Evolutionary conservation across 805 yeast genomes (phyloP), one percentile per base, ranked within the genome.

Genomic region (Torulaspora franciscae): DNA sequence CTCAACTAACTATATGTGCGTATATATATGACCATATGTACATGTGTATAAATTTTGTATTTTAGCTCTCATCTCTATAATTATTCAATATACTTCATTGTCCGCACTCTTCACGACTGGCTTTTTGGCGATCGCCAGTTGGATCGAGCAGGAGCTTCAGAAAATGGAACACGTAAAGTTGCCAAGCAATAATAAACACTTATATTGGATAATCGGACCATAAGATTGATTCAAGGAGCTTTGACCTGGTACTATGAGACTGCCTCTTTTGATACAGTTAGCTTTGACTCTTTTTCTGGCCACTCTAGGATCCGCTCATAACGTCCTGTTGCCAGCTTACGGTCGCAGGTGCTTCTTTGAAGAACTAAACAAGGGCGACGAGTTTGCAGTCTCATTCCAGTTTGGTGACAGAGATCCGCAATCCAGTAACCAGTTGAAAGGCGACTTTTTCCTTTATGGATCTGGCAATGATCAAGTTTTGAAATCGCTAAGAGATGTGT

Each of bases 331-430:
- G 45, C 88, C 93, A 10, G 80, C 96, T 13, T 74, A 82, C 57
- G 93, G 95, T 23, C 83, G 83, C 62, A 83, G 83, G 59, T 91
- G 99, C 69, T 91, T 88, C 68, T 88, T 75, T 58, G 98, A 93
- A 63, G 75, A 75, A 47, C 74, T 93, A 70, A 85, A 82, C 63
- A 75, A 75, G 58, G 85, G 86, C 55, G 99, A 91, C 68, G 88
- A 85, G 65, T 72, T 91, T 55, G 84, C 95, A 14, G 82, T 91
- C 50, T 76, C 88, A 39, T 91, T 83, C 77, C 99, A 91, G 70
- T 95, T 86, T 42, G 97, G 97, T 53, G 88, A 90, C 60, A 79
- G 97, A 67, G 83, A 87, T 56, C 80, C 83, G 32, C 75, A 74
- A 48, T 77, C 86, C 41, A 74, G 81, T 25, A 80, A 78, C 44